Percentiles rank a stretch among this genome's conserved stretches.
Evolutionary conservation across 768 basidiomycete species (phyloP).

Genomic region (Suillus cothurnatus): DNA sequence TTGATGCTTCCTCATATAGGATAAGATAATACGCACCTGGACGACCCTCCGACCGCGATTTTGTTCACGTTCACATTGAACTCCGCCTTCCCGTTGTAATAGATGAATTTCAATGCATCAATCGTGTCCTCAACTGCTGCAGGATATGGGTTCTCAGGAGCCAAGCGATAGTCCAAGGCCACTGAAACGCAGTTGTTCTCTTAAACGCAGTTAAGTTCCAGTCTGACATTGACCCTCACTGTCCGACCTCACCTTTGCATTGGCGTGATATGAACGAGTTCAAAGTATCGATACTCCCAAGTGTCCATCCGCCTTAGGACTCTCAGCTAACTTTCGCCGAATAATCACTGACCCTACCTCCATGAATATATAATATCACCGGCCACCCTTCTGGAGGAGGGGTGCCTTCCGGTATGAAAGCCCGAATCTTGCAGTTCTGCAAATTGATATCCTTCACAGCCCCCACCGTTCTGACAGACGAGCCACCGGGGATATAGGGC

Average conservation of each 20-base stretch:
- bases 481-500: constrained; percentile 55
- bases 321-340: constrained; percentile 1
- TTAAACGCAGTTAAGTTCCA: constrained; percentile 22
- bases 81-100: constrained; percentile 44
- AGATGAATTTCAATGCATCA: constrained; percentile 66
- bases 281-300: constrained; percentile 62
- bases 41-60: constrained; percentile 72
- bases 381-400: constrained; percentile 63
- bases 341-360: constrained; percentile 43
- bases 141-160: constrained; percentile 71
- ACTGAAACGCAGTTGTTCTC: constrained; percentile 64
- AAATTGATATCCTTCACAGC: constrained; percentile 51
- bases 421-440: constrained; percentile 54
- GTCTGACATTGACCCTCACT: neutral
- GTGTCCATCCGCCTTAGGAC: constrained; percentile 67
- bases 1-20: neutral
- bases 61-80: constrained; percentile 52
- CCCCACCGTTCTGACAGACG: constrained; percentile 57
- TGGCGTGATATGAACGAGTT: constrained; percentile 50
- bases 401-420: constrained; percentile 59
- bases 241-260: constrained; percentile 20
- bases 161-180: constrained; percentile 71
- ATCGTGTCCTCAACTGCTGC: constrained; percentile 71
- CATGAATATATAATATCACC: constrained; percentile 71
- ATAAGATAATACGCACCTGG: constrained; percentile 45